Conservation (phyloP, 177 flowering plant genomes). For the Vitis hybrid region DNA sequence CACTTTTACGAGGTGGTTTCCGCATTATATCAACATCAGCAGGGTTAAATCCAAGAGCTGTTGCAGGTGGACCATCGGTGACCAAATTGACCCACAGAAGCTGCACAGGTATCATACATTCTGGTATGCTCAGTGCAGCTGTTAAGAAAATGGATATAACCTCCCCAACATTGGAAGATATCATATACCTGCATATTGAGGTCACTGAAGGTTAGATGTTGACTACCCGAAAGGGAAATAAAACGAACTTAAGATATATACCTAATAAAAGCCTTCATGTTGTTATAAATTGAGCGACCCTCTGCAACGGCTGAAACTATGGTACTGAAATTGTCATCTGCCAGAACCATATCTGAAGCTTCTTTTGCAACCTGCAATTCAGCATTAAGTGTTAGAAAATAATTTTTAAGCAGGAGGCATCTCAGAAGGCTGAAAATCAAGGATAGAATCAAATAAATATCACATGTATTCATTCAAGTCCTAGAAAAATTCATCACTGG, state of each 20-base stretch:
- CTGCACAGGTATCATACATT: conserved; percentile 93
- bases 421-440: no score
- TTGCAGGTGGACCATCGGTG: conserved; percentile 99
- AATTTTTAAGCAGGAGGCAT: no score
- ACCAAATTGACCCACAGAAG: conserved; percentile 97
- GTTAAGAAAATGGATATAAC: conserved; percentile 92
- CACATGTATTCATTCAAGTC: no score
- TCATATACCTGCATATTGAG: conserved; percentile 78
- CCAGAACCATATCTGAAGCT: conserved; percentile 94
- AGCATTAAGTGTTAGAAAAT: not conserved
- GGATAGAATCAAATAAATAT: no score
- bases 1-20: conserved; percentile 85
- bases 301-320: conserved; percentile 90
- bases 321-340: conserved; percentile 90
- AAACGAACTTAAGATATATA: conserved; percentile 15
- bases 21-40: conserved; percentile 90
- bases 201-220: not conserved
- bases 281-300: conserved; percentile 88
- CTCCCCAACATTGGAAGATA: conserved; percentile 96
- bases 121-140: conserved; percentile 87
- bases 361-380: conserved; percentile 86
- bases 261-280: conserved; percentile 99
- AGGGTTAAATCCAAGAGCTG: conserved; percentile 97
- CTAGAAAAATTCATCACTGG: no score
- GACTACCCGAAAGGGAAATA: not conserved